Base-by-base conservation (phyloP, 306 rosid species). In the Crotalaria pallida region DNA sequence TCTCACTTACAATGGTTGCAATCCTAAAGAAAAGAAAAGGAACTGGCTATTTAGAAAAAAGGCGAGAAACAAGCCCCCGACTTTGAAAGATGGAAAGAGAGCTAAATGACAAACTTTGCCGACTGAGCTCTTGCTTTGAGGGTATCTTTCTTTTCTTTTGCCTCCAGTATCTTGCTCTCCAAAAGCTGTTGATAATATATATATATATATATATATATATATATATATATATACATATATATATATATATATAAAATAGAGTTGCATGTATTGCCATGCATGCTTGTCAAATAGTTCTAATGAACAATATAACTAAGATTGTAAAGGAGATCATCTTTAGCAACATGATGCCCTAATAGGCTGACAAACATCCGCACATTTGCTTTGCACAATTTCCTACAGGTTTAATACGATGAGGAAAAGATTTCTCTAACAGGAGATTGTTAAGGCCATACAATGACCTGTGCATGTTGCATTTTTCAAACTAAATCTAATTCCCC, bases 51-150 rank as follows among this genome's bases (percentile, higher is more conserved):
- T n/a, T 65, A 82, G 10, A 38, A 79, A 52, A 60, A 22, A 40
- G 44, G 41, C 3, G 36, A 47, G 23, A 58, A 52, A 48, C 52
- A 19, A 40, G 26, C 15, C 15, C 36, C 3, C 18, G 60, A 16
- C 44, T 23, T 69, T 16, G 11, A 40, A 53, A 55, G 41, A 69
- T 55, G 4, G 43, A 40, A 55, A 55, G 8, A 31, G 64, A 18
- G 58, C 15, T 12, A 43, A 64, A 21, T 4, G 31, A 82, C 88
- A 27, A 58, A 88, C 93, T 83, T 88, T 67, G 90, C 90, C 73
- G 93, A 83, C 58, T 88, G 93, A 65, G 93, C 93, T 67, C 93
- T 86, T n/a, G 90, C 93, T 88, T 88, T 88, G 34, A 88, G 86
- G 11, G 93, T 88, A 70, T 88, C 93, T 79, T 88, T 88, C 85